Evolutionary conservation across 495 filamentous ascomycete species (phyloP).

Genomic region (Hypoxylon subgilvum): DNA sequence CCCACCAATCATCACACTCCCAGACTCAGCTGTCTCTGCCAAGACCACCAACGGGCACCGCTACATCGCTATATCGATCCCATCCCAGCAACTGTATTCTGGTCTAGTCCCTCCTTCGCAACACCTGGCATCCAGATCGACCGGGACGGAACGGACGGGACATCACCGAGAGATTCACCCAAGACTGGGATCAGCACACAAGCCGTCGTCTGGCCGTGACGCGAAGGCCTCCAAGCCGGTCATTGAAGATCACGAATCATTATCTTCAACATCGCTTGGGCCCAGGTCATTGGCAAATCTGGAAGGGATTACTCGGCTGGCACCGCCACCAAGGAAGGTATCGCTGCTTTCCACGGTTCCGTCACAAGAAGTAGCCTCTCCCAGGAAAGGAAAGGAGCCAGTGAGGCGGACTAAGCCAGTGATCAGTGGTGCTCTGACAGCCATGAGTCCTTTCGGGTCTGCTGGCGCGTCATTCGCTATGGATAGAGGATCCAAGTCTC

Average conservation of each 20-base stretch:
- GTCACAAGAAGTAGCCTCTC: slow-evolving; percentile 11
- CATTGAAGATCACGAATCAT: slow-evolving; percentile 39
- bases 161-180: slow-evolving; percentile 5
- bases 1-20: slow-evolving; percentile 46
- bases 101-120: not conserved
- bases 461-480: not conserved
- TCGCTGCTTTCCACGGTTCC: slow-evolving; percentile 22
- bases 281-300: not conserved
- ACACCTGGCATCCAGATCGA: slow-evolving; percentile 7
- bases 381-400: slow-evolving; percentile 18
- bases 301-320: slow-evolving; percentile 17
- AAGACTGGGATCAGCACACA: slow-evolving; percentile 10
- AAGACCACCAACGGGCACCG: slow-evolving; percentile 49
- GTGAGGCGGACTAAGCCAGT: not conserved
- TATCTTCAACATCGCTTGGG: slow-evolving; percentile 26
- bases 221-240: slow-evolving; percentile 35
- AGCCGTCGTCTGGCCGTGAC: slow-evolving; percentile 9
- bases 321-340: slow-evolving; percentile 19
- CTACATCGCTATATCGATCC: slow-evolving; percentile 61
- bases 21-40: slow-evolving; percentile 54
- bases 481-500: not conserved
- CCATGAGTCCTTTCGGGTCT: slow-evolving; percentile 17
- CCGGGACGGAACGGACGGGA: slow-evolving; percentile 1
- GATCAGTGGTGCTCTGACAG: not conserved
- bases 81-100: slow-evolving; percentile 42